phyloP scores from a whole-genome alignment of 75 land plant species.

The Isoetes taiwanensis region DNA sequence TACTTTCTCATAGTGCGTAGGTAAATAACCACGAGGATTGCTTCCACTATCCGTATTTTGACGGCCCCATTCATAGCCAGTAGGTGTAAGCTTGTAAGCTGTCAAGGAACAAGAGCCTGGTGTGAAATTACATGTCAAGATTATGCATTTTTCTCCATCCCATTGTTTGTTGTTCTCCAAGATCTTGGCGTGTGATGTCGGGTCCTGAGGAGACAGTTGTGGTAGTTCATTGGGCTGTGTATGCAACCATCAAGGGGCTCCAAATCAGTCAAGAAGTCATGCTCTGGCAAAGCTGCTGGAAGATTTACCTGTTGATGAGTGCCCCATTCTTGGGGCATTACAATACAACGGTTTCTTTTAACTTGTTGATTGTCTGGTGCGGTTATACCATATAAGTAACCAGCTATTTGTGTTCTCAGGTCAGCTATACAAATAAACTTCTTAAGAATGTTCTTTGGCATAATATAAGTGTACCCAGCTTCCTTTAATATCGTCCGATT shows the following conservation, averaged over 20 bases:
- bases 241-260: slow-evolving; percentile 99
- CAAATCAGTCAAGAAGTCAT: slow-evolving; percentile 81
- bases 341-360: slow-evolving; percentile 96
- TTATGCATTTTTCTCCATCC: slow-evolving; percentile 98
- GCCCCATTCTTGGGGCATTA: slow-evolving; percentile 97
- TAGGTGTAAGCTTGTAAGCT: slow-evolving; percentile 94
- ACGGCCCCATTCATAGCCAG: slow-evolving; percentile 98
- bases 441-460: slow-evolving; percentile 97
- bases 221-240: slow-evolving; percentile 98
- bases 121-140: slow-evolving; percentile 94
- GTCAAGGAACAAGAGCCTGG: slow-evolving; percentile 98
- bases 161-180: slow-evolving; percentile 93
- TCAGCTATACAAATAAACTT: slow-evolving; percentile 98
- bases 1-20: slow-evolving; percentile 98
- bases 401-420: slow-evolving; percentile 84
- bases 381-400: slow-evolving; percentile 88
- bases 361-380: slow-evolving; percentile 99
- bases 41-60: slow-evolving; percentile 90
- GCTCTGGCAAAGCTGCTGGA: slow-evolving; percentile 87
- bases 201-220: slow-evolving; percentile 95
- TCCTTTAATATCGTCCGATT: slow-evolving; percentile 99
- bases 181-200: slow-evolving; percentile 73
- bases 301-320: slow-evolving; percentile 96
- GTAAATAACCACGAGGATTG: slow-evolving; percentile 96
- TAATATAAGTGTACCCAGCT: slow-evolving; percentile 95